These are phyloP conservation scores for Lanmaoa rubissima DNA, from an alignment of 768 basidiomycete genomes.

Conservation along the genomic window DNA sequence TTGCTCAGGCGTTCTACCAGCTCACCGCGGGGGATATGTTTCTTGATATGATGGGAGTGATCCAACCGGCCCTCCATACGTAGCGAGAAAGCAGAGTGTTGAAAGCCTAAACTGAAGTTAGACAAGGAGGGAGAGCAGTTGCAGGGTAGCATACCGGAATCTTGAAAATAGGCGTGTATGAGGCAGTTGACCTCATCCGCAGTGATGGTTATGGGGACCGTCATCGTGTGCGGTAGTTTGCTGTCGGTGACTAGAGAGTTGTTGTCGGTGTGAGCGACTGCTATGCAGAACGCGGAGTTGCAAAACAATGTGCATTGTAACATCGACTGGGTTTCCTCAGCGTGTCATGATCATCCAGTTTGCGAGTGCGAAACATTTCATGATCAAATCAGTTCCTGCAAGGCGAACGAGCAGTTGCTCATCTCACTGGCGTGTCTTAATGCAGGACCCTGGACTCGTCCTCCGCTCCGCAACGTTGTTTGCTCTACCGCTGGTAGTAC, in stretches of 20 bases:
- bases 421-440: background rate
- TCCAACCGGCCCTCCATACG: conserved; percentile 73
- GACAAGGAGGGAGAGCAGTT: conserved; percentile 4
- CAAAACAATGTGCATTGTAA: conserved; percentile 9
- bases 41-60: conserved; percentile 61
- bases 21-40: conserved; percentile 79
- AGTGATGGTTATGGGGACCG: conserved; percentile 57
- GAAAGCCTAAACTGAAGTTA: conserved; percentile 53
- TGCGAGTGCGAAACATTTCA: background rate
- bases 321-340: background rate
- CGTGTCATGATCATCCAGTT: background rate
- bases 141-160: conserved; percentile 56
- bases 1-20: conserved; percentile 78
- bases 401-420: background rate
- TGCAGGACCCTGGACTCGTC: background rate
- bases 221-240: conserved; percentile 24
- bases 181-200: conserved; percentile 86
- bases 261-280: background rate
- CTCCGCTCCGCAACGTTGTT: background rate
- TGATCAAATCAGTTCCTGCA: background rate
- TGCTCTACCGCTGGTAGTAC: no score
- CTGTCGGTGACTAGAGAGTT: background rate
- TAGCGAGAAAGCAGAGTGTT: conserved; percentile 79
- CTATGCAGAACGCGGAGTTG: conserved; percentile 25
- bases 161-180: conserved; percentile 79